phyloP scores from a whole-genome alignment of 1,284 basidiomycete genomes.

The Chalciporus sp. region DNA sequence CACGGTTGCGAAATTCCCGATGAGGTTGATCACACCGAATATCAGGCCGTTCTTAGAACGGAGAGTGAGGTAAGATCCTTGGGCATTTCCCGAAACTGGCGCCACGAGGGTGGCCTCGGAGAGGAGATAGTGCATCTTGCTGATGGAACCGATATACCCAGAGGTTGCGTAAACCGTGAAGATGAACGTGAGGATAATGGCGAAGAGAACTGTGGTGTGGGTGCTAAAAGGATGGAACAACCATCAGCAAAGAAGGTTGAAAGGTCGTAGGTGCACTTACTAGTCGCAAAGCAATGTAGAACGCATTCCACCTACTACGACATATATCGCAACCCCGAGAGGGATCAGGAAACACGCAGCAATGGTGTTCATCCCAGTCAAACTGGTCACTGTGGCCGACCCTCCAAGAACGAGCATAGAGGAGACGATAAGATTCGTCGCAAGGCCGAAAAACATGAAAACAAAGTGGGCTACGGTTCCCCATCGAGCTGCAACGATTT shows the following conservation, averaged over 20 bases:
- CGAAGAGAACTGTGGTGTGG: slow-evolving; percentile 81
- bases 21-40: slow-evolving; percentile 87
- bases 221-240: slow-evolving; percentile 45
- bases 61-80: slow-evolving; percentile 79
- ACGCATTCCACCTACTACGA: slow-evolving; percentile 65
- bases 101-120: slow-evolving; percentile 44
- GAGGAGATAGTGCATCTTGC: slow-evolving; percentile 62
- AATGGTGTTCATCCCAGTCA: slow-evolving; percentile 84
- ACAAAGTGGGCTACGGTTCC: slow-evolving; percentile 72
- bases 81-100: slow-evolving; percentile 66
- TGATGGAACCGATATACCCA: slow-evolving; percentile 59
- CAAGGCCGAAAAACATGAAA: slow-evolving; percentile 80
- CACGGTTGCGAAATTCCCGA: slow-evolving; percentile 83
- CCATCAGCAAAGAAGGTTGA: slow-evolving; percentile 26
- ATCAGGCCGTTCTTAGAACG: slow-evolving; percentile 81
- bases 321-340: slow-evolving; percentile 59
- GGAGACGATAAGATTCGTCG: slow-evolving; percentile 80
- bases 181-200: slow-evolving; percentile 74
- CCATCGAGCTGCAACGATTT: slow-evolving; percentile 68
- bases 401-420: slow-evolving; percentile 66
- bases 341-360: slow-evolving; percentile 82
- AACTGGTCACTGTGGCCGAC: slow-evolving; percentile 73
- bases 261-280: slow-evolving; percentile 37
- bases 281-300: slow-evolving; percentile 62
- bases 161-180: slow-evolving; percentile 81